Conservation (phyloP, 2,329 filamentous ascomycete species). For the Cytospora leucostoma region DNA sequence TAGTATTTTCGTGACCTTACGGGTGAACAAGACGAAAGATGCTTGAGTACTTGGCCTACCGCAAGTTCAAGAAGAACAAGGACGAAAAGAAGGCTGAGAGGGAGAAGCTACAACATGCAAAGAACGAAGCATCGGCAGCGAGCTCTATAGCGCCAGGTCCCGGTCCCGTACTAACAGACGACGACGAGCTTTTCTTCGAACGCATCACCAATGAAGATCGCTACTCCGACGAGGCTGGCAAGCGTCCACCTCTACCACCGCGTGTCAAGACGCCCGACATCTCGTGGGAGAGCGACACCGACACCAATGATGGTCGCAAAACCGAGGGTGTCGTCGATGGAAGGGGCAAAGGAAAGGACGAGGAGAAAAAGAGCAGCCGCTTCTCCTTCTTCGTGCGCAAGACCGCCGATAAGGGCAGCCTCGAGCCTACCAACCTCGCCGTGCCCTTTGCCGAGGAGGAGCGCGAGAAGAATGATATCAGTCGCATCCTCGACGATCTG, state of each 20-base stretch:
- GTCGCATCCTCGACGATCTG: conserved; percentile 76
- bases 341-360: conserved; percentile 36
- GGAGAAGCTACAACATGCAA: conserved; percentile 40
- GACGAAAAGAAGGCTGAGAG: conserved; percentile 42
- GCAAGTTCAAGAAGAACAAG: conserved; percentile 58
- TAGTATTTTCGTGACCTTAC: not conserved
- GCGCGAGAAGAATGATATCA: conserved; percentile 69
- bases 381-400: conserved; percentile 44
- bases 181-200: conserved; percentile 61
- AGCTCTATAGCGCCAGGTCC: conserved; percentile 28
- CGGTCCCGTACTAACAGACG: conserved; percentile 54
- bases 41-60: conserved; percentile 65
- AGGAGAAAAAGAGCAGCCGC: conserved; percentile 39
- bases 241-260: conserved; percentile 57
- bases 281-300: conserved; percentile 48
- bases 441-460: conserved; percentile 45
- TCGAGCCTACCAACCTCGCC: conserved; percentile 42
- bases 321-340: conserved; percentile 34
- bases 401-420: conserved; percentile 33
- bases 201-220: conserved; percentile 49
- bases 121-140: conserved; percentile 25
- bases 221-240: conserved; percentile 46
- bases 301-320: conserved; percentile 36
- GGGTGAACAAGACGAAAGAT: conserved; percentile 42
- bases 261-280: conserved; percentile 53